Percentiles rank a stretch among this genome's conserved stretches.
Conservation (phyloP, 1,284 basidiomycete genomes). For the Fereydounia khargensis region DNA sequence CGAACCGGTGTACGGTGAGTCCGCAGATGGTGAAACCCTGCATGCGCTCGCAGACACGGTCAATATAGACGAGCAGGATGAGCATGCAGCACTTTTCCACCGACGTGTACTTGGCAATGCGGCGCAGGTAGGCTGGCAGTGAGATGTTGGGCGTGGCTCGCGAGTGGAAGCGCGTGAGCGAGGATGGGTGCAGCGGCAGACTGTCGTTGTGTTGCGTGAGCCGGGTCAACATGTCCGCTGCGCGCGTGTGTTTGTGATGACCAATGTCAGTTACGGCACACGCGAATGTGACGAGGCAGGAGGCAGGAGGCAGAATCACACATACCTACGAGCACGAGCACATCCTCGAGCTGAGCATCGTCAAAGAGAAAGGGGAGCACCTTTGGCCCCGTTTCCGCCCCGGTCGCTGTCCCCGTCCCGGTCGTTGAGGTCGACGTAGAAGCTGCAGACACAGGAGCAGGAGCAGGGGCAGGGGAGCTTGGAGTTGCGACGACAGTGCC, state of each 20-base stretch:
- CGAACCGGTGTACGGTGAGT: slow-evolving; percentile 55
- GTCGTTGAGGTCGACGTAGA: too few species aligned
- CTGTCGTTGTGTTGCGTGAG: slow-evolving; percentile 54
- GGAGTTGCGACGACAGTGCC: too few species aligned
- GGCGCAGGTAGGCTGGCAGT: slow-evolving; percentile 47
- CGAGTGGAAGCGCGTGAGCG: slow-evolving; percentile 55
- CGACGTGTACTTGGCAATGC: slow-evolving; percentile 55
- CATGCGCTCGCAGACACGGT: slow-evolving; percentile 52
- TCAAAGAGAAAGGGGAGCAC: slow-evolving; percentile 48
- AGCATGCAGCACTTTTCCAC: slow-evolving; percentile 54
- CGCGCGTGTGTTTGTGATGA: not conserved
- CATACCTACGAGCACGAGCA: slow-evolving; percentile 47
- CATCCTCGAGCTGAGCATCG: slow-evolving; percentile 49
- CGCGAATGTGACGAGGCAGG: not conserved
- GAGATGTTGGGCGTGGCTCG: slow-evolving; percentile 52
- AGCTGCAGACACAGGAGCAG: too few species aligned
- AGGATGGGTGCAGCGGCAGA: slow-evolving; percentile 52
- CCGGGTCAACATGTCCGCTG: slow-evolving; percentile 52
- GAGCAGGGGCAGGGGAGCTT: too few species aligned
- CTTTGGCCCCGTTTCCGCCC: too few species aligned
- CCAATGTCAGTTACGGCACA: not conserved
- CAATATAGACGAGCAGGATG: slow-evolving; percentile 55
- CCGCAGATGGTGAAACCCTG: slow-evolving; percentile 55
- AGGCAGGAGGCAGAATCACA: too few species aligned
- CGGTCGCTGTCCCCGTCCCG: too few species aligned